These are phyloP conservation scores for Westerdykella aurantiaca DNA, from an alignment of 2,329 filamentous ascomycete species.

Conservation along the genomic window DNA sequence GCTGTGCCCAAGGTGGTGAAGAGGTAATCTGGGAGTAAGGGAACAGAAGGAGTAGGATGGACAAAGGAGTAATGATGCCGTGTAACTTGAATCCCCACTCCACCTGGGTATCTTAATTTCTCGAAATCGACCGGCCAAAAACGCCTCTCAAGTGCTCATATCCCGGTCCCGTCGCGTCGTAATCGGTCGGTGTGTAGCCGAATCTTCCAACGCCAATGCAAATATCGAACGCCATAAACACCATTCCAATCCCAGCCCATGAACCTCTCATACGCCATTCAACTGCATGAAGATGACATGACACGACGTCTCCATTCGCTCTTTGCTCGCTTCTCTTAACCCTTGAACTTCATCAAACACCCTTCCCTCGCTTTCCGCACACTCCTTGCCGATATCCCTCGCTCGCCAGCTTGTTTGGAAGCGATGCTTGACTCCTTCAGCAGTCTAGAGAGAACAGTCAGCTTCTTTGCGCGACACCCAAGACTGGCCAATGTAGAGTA, in stretches of 20 bases:
- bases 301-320: neutral
- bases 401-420: constrained; percentile 67
- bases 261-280: neutral
- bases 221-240: neutral
- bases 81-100: neutral
- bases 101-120: neutral
- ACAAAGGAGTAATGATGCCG: no score
- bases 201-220: neutral
- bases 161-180: neutral
- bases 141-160: neutral
- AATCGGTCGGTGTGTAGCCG: neutral
- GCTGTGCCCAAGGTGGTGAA: constrained; percentile 40
- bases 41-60: neutral
- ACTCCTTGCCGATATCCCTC: constrained; percentile 66
- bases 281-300: no score
- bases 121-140: neutral
- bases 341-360: constrained; percentile 35
- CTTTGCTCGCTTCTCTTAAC: constrained; percentile 8
- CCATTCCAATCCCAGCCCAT: neutral
- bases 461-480: neutral
- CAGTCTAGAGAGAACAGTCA: constrained; percentile 47
- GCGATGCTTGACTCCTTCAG: constrained; percentile 75
- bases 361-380: constrained; percentile 70
- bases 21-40: constrained; percentile 4
- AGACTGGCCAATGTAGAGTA: neutral